Conservation (phyloP, 2,329 filamentous ascomycete genomes). For the Grosmannia clavigera region DNA sequence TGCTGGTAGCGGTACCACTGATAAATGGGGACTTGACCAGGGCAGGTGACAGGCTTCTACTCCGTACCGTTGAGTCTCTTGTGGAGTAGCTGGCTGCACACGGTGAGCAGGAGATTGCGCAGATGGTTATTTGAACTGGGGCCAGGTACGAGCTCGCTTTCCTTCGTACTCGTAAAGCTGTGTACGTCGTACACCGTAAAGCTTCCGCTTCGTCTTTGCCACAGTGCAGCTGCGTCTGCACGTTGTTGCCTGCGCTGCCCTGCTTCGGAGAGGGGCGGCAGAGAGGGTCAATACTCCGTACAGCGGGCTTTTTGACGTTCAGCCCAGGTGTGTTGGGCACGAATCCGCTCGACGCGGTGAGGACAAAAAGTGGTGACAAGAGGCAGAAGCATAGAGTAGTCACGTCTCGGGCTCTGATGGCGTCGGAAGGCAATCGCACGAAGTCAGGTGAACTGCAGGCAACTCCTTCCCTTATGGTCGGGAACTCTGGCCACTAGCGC, state of each 20-base stretch:
- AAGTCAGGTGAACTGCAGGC: slow-evolving; percentile 15
- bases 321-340: not conserved
- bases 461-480: slow-evolving; percentile 1
- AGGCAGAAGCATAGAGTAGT: not conserved
- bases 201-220: too few species aligned
- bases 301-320: slow-evolving; percentile 12
- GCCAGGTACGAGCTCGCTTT: not conserved
- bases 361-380: not conserved
- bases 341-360: not conserved
- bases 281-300: not conserved
- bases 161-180: too few species aligned
- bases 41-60: too few species aligned
- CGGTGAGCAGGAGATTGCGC: too few species aligned
- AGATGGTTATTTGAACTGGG: not conserved
- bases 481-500: not conserved
- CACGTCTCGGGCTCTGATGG: slow-evolving; percentile 6
- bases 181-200: too few species aligned
- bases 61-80: not conserved
- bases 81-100: not conserved
- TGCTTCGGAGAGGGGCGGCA: not conserved
- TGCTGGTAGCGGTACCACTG: slow-evolving; percentile 4
- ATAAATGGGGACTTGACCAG: not conserved
- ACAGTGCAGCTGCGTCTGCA: not conserved
- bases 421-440: slow-evolving; percentile 7
- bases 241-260: not conserved